Evolutionary conservation across 208 protist genomes (phyloP), one percentile per base, ranked within the genome.

Genomic region (Leishmania braziliensis): DNA sequence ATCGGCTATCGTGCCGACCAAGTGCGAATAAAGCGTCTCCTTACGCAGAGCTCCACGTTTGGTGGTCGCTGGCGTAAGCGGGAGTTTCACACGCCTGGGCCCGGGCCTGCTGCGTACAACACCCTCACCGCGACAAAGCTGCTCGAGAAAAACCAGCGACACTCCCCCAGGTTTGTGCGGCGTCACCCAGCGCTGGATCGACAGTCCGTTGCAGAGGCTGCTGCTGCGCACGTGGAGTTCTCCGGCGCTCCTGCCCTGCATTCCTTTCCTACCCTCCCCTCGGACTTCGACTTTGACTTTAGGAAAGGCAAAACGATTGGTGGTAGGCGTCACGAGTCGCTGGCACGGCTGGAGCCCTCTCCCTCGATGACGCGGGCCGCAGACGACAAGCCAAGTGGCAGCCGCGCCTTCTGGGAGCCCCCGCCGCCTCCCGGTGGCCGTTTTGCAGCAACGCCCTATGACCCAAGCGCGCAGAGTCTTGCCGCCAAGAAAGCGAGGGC

Each of bases 261-360:
- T 66, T 18, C 56, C n/a, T 68, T 69, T 58, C 53, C 78, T 43
- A 68, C 72, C 20, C 86, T 97, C 5, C 93, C 93, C 6, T 97
- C 93, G 26, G 93, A 97, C 71, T 97, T 97, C 84, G 90, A 95
- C 80, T 91, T 90, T 76, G 79, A 94, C 79, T 93, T 86, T 81
- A 84, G 75, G 65, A 97, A 95, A 78, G 93, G 93, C 48, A 89
- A 92, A 62, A 85, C 88, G 23, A 91, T 97, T 75, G 63, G 86
- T 58, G 81, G 82, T 53, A 85, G 84, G 76, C 85, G 77, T 76
- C 77, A 82, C 76, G 73, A 78, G 50, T 46, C 43, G 5, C 70
- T 62, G 3, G 75, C 39, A 78, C 69, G 58, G 50, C 62, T 36
- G n/a, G 72, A 62, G 0, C 62, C 60, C 50, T 54, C 63, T 29